Evolutionary conservation across 75 land plant genomes (phyloP), one percentile per base, ranked within the genome.

Genomic region (Sequoiadendron giganteum): DNA sequence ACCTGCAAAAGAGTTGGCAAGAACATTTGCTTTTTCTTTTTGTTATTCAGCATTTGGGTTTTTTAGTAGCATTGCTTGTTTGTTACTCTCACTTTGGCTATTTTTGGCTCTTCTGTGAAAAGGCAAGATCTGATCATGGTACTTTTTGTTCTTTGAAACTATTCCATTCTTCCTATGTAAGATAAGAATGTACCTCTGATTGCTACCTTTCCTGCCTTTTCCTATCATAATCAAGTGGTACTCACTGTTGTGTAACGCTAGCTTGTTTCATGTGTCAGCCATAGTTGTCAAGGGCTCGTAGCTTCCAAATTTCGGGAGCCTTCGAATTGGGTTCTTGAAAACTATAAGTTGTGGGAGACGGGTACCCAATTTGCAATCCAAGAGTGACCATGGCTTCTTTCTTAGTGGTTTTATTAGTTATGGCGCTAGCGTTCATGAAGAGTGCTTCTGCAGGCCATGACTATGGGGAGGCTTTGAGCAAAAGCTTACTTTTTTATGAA

Each of bases 401-500:
- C 38, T 75, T 32, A 30, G 5, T 30, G 77, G 38, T 39, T 34
- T 39, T 10, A 34, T 75, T 75, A 13, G 77, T 75, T 34, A 34
- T 34, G 39, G 39, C 77, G 11, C 38, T 75, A 14, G 77, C 34
- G 38, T 75, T 75, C 38, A 75, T 75, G 38, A 3, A 32, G 16
- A 75, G 77, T 32, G 38, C 34, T 75, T 10, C 77, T 32, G 77
- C 77, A 75, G 14, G 77, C 16, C 84, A 42, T 45, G 89, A 90
- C 78, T 90, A 90, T 65, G 75, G 83, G 16, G 72, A 76, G 9
- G 90, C 90, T 14, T 47, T 90, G 85, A 78, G 79, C 85, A 88
- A 82, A 14, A 87, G 89, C 52, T 79, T 90, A 19, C 85, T 87
- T 28, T 90, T 90, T 36, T 90, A 54, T 86, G 90, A 90, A 87